Conservation (phyloP, 2,329 filamentous ascomycete genomes). For the Exophiala sp. region DNA sequence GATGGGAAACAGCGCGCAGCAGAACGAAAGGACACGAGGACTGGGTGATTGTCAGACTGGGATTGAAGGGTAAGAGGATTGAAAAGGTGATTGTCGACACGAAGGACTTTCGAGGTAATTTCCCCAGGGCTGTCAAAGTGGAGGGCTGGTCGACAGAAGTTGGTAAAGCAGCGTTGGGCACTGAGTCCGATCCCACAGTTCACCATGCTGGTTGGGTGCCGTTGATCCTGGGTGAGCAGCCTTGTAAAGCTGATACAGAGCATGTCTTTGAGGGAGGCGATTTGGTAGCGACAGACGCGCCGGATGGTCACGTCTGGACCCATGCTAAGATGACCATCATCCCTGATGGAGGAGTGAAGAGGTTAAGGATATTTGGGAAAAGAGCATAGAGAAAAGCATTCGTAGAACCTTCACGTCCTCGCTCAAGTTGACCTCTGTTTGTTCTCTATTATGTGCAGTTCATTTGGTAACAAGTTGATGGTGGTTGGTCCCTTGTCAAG, state of each 20-base stretch:
- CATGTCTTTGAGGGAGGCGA: conserved; percentile 39
- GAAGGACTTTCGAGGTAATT: conserved; percentile 46
- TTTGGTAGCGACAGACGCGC: conserved; percentile 54
- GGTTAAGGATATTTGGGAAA: conserved; percentile 72
- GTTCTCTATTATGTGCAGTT: neutral
- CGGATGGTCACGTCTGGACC: conserved; percentile 68
- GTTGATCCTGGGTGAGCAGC: conserved; percentile 36
- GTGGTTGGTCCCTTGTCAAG: conserved; percentile 3
- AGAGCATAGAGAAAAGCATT: conserved; percentile 36
- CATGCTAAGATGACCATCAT: conserved; percentile 91
- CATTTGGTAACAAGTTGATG: neutral
- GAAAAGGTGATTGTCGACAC: conserved; percentile 42
- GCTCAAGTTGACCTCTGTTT: no score
- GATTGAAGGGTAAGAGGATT: conserved; percentile 36
- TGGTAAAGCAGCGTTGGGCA: conserved; percentile 25
- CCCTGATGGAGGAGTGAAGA: conserved; percentile 88
- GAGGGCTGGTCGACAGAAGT: conserved; percentile 33
- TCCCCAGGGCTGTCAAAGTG: conserved; percentile 40
- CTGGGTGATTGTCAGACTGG: conserved; percentile 41
- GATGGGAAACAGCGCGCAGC: conserved; percentile 43
- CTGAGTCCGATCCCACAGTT: conserved; percentile 32
- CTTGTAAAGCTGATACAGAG: conserved; percentile 40
- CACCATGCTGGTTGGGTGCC: conserved; percentile 38
- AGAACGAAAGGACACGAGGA: conserved; percentile 40
- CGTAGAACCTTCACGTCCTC: no score